Evolutionary conservation across 2,329 filamentous ascomycete genomes (phyloP).

Genomic region (Aspergillus sp.): DNA sequence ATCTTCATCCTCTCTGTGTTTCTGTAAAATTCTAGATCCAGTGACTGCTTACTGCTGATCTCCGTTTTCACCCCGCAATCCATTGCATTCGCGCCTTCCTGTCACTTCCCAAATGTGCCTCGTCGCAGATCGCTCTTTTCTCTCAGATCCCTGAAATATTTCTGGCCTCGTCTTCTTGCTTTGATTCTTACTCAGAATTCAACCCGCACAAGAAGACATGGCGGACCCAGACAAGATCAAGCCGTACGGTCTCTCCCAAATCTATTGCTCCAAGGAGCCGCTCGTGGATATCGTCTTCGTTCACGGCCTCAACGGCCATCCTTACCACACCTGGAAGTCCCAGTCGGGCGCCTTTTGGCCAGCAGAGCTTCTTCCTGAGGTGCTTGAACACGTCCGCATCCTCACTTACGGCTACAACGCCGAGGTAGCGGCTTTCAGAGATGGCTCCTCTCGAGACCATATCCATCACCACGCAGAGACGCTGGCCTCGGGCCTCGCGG

Average conservation of each 20-base stretch:
- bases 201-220: neutral
- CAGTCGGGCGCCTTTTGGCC: slow-evolving; percentile 57
- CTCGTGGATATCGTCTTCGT: slow-evolving; percentile 57
- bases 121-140: neutral
- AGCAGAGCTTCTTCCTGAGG: slow-evolving; percentile 56
- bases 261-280: slow-evolving; percentile 33
- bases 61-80: neutral
- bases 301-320: slow-evolving; percentile 62
- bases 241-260: slow-evolving; percentile 36
- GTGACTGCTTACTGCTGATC: neutral
- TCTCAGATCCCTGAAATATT: neutral
- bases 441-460: slow-evolving; percentile 56
- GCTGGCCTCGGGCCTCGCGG: slow-evolving; percentile 55
- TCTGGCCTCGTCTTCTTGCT: neutral
- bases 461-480: slow-evolving; percentile 67
- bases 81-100: neutral
- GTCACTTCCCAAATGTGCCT: neutral
- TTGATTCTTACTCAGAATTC: neutral
- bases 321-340: slow-evolving; percentile 57
- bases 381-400: slow-evolving; percentile 56
- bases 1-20: neutral
- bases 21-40: neutral
- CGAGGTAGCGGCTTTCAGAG: slow-evolving; percentile 48
- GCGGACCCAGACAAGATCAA: slow-evolving; percentile 17
- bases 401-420: slow-evolving; percentile 71